These are phyloP conservation scores for Rhodotorula glutinis DNA, from an alignment of 1,284 basidiomycete species.

Conservation along the genomic window DNA sequence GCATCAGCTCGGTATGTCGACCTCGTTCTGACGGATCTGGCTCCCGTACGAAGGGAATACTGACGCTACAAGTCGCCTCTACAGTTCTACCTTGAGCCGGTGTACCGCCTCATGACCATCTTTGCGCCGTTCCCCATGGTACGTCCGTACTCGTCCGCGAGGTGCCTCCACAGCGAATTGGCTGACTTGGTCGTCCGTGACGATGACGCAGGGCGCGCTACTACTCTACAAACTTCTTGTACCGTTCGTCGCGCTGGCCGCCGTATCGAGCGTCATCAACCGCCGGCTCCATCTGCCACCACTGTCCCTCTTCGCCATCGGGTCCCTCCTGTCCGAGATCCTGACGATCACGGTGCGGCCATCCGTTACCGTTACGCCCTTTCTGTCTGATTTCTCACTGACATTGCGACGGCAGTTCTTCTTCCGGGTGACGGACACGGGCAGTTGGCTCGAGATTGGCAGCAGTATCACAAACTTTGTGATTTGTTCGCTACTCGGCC, in stretches of 20 bases:
- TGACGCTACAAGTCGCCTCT: background rate
- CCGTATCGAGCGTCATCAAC: slow-evolving; percentile 65
- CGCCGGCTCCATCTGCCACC: slow-evolving; percentile 64
- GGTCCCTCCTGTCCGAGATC: slow-evolving; percentile 66
- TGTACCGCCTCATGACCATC: slow-evolving; percentile 80
- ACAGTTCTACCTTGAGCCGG: slow-evolving; percentile 84
- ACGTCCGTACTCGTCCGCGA: background rate
- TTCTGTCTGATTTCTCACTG: slow-evolving; percentile 60
- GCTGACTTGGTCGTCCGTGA: too few relatives aligned
- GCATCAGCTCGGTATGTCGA: slow-evolving; percentile 54
- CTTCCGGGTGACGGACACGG: slow-evolving; percentile 74
- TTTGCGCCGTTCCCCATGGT: slow-evolving; percentile 87
- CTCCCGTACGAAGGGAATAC: background rate
- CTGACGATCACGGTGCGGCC: slow-evolving; percentile 25
- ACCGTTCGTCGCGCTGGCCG: slow-evolving; percentile 72
- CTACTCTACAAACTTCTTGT: slow-evolving; percentile 73
- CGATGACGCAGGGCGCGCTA: slow-evolving; percentile 23
- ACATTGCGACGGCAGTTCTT: slow-evolving; percentile 58
- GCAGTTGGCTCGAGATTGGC: slow-evolving; percentile 68
- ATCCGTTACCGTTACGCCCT: background rate
- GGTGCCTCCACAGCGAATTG: background rate
- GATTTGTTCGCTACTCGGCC: slow-evolving; percentile 31
- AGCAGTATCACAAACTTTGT: slow-evolving; percentile 37
- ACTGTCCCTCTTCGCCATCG: slow-evolving; percentile 71
- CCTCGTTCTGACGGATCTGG: too few relatives aligned